Evolutionary conservation across 1,139 yeast species (phyloP).

Genomic region (Candida tropicalis): DNA sequence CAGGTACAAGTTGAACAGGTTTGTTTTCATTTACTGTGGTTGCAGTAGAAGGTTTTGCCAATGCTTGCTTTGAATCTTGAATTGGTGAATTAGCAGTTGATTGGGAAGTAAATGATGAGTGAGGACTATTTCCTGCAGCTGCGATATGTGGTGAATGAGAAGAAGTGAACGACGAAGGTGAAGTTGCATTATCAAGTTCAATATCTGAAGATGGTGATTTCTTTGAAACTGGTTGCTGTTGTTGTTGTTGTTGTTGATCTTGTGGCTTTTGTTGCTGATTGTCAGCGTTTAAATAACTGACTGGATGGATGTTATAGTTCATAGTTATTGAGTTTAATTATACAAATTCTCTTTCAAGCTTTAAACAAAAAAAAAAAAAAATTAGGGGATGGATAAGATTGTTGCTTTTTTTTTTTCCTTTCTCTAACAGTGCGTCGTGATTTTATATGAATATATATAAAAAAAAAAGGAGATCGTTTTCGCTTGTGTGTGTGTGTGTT

Average conservation of each 20-base stretch:
- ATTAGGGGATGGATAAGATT: not conserved
- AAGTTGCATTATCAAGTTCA: slow-evolving; percentile 31
- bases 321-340: slow-evolving; percentile 22
- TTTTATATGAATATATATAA: no score
- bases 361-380: no score
- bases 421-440: no score
- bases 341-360: no score
- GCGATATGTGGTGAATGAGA: slow-evolving; percentile 24
- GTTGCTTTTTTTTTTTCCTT: no score
- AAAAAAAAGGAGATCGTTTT: no score
- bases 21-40: slow-evolving; percentile 9
- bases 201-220: slow-evolving; percentile 21
- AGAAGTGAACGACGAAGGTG: slow-evolving; percentile 32
- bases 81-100: slow-evolving; percentile 41
- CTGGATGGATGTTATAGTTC: slow-evolving; percentile 51
- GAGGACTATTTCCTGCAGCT: slow-evolving; percentile 21
- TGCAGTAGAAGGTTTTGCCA: slow-evolving; percentile 9
- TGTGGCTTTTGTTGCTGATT: slow-evolving; percentile 9
- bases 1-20: slow-evolving; percentile 15
- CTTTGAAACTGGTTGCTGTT: slow-evolving; percentile 8
- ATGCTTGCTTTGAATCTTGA: slow-evolving; percentile 19
- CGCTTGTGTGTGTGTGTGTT: no score
- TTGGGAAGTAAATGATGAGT: slow-evolving; percentile 45
- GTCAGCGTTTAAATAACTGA: slow-evolving; percentile 46
- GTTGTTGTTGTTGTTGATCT: slow-evolving; percentile 6